Evolutionary conservation across 257 asterid genomes (phyloP), one percentile per base, ranked within the genome.

Genomic region (Echium plantagineum): DNA sequence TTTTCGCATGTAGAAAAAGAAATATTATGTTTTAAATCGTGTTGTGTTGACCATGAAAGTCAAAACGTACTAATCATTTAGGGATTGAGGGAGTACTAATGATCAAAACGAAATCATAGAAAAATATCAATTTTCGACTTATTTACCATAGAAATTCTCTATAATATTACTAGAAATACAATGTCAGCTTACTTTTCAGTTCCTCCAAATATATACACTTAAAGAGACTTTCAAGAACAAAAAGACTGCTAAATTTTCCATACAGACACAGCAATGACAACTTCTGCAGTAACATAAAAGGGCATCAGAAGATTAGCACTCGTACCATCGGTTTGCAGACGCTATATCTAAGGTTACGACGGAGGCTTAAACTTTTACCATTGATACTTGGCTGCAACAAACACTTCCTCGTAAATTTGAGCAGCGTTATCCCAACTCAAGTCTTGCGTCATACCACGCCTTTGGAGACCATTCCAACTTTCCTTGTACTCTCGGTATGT

Each of bases 401-500:
- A 90, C 49, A 89, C 91, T 30, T 93, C 94, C 76, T 89, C 99
- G 52, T 93, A 93, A 17, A 66, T 78, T 19, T 78, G 86, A 16
- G 99, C 97, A 60, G 95, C 99, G 35, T 71, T 78, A 62, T 93
- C 97, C 97, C 99, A 93, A 60, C 95, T 84, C 30, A 86, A 61
- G 73, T 93, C 95, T 72, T 76, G 89, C 77, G 46, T 58, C 97
- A 89, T 93, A 5, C 99, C 86, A 7, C 97, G 86, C 69, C 65
- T 89, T 78, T 86, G 96, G 6, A 93, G 69, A 69, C 96, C 97
- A 52, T 82, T 94, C 99, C 99, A 89, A 67, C 99, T 93, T 71
- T 60, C 21, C 57, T 78, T 89, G 58, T 78, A 89, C 78, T 93
- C 62, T 0, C 85, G 80, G 57, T 85, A 93, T 15, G 99, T 93